Conservation (phyloP, 768 basidiomycete genomes). For the Mycena leptocephala region DNA sequence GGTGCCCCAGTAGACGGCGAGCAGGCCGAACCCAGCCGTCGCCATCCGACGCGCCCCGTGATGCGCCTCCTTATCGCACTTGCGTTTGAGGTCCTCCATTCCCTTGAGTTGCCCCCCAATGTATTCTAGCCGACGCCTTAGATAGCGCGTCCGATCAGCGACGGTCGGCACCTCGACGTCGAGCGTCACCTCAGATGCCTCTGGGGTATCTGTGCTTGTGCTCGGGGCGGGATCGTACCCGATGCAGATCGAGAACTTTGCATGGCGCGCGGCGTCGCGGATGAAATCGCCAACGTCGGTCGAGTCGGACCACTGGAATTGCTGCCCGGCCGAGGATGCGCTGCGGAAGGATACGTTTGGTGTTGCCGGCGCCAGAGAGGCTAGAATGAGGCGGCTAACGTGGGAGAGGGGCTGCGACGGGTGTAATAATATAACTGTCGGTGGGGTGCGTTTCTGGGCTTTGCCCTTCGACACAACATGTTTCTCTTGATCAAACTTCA, state of each 20-base stretch:
- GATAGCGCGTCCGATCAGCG: constrained; percentile 72
- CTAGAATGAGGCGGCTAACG: constrained; percentile 69
- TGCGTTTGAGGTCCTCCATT: constrained; percentile 70
- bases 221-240: constrained; percentile 40
- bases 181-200: constrained; percentile 44
- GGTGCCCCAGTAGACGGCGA: constrained; percentile 76
- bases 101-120: constrained; percentile 61
- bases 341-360: constrained; percentile 64
- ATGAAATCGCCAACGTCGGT: constrained; percentile 81
- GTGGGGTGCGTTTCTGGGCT: constrained; percentile 38
- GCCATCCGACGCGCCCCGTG: constrained; percentile 72
- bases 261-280: constrained; percentile 70
- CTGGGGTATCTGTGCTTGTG: not conserved
- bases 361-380: constrained; percentile 55
- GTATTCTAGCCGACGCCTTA: constrained; percentile 62
- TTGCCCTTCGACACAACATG: constrained; percentile 8
- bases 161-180: constrained; percentile 76
- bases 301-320: constrained; percentile 73
- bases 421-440: constrained; percentile 76
- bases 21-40: constrained; percentile 70
- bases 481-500: constrained; percentile 34
- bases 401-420: constrained; percentile 82
- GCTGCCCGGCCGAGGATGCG: constrained; percentile 42
- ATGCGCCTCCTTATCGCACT: constrained; percentile 72
- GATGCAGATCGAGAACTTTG: constrained; percentile 68